phyloP scores from a whole-genome alignment of 78 protist species.

The Speleostelium caveatum region DNA sequence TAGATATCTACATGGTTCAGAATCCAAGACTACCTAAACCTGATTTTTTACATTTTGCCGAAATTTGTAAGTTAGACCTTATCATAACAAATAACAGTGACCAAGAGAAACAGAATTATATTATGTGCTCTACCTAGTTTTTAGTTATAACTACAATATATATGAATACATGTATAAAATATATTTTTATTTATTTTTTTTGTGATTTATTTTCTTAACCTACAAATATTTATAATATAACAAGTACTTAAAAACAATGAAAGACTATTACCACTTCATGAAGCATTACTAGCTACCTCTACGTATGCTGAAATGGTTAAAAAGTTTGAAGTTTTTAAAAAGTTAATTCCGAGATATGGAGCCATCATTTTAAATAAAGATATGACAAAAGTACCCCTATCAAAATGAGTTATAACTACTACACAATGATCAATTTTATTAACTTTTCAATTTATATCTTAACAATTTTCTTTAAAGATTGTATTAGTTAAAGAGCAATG shows the following conservation, averaged over 20 bases:
- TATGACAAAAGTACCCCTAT: constrained; percentile 45
- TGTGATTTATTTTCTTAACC: not conserved
- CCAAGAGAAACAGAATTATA: too few species aligned
- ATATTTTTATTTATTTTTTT: not conserved
- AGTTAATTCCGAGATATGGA: constrained; percentile 72
- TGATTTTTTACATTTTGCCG: constrained; percentile 45
- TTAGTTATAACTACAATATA: too few species aligned
- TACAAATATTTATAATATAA: not conserved
- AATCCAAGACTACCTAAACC: constrained; percentile 68
- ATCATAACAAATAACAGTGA: not conserved
- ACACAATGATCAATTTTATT: not conserved
- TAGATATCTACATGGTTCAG: constrained; percentile 64
- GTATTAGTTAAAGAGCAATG: constrained; percentile 78
- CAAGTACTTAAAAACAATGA: constrained; percentile 67
- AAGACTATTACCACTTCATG: constrained; percentile 65
- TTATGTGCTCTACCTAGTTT: too few species aligned
- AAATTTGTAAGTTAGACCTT: constrained; percentile 15
- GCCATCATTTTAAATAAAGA: constrained; percentile 71
- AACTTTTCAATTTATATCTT: not conserved
- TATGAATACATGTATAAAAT: too few species aligned
- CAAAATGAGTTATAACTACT: too few species aligned
- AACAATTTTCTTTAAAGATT: not conserved
- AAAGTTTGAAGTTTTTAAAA: constrained; percentile 65
- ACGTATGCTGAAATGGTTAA: constrained; percentile 43
- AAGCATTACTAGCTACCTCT: constrained; percentile 46